A percentile compares a stretch with the other conserved stretches of the same genome.
Evolutionary conservation across 768 basidiomycete genomes (phyloP).

Genomic region (Leucocoprinus sp.): DNA sequence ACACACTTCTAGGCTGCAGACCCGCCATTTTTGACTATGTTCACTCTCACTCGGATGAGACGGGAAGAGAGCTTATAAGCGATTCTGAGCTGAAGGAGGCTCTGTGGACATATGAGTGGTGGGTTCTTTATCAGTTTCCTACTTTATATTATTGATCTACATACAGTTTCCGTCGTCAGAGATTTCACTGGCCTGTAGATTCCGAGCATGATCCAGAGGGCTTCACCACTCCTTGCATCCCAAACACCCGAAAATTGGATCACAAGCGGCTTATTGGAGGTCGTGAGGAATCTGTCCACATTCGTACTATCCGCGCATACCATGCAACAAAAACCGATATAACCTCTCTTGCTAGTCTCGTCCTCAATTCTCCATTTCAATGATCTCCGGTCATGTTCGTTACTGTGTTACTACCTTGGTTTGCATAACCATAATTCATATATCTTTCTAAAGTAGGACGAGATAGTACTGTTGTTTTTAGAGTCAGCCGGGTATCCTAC

Average conservation of each 20-base stretch:
- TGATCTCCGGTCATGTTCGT: too few species aligned
- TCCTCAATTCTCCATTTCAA: neutral
- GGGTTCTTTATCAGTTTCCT: slow-evolving; percentile 19
- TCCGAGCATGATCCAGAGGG: slow-evolving; percentile 14
- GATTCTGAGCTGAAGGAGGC: slow-evolving; percentile 31
- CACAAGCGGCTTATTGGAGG: slow-evolving; percentile 12
- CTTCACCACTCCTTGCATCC: slow-evolving; percentile 9
- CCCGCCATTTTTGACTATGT: slow-evolving; percentile 47
- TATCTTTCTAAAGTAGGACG: too few species aligned
- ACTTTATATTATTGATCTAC: neutral
- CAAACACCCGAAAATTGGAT: neutral
- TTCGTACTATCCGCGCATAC: slow-evolving; percentile 46
- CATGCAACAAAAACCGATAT: slow-evolving; percentile 33
- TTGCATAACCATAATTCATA: too few species aligned
- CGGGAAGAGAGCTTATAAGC: slow-evolving; percentile 25
- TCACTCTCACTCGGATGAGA: slow-evolving; percentile 26
- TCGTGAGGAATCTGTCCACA: slow-evolving; percentile 35
- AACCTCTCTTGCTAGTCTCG: slow-evolving; percentile 6
- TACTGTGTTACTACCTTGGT: too few species aligned
- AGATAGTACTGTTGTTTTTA: too few species aligned
- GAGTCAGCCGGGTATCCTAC: too few species aligned
- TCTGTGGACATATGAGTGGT: slow-evolving; percentile 57
- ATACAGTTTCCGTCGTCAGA: slow-evolving; percentile 53
- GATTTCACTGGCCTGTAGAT: slow-evolving; percentile 62
- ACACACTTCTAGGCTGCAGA: slow-evolving; percentile 55